phyloP scores from a whole-genome alignment of 176 grass and related monocot genomes.

The Juncus inflexus region DNA sequence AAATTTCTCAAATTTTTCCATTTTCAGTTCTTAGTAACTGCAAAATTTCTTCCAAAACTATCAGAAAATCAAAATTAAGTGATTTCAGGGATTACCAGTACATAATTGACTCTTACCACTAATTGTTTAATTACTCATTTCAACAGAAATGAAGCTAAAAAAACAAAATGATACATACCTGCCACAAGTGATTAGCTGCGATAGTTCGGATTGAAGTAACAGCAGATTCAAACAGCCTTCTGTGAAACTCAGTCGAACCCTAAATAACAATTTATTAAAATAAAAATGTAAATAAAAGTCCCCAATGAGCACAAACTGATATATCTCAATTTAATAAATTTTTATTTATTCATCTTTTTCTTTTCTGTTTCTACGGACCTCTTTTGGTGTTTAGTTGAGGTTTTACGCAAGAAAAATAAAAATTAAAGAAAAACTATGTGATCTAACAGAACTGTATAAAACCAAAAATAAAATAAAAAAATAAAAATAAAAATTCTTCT shows the following conservation, averaged over 20 bases:
- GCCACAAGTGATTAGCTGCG: slow-evolving; percentile 95
- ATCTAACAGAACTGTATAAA: slow-evolving; percentile 12
- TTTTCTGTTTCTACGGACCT: too few relatives aligned
- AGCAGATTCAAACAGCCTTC: slow-evolving; percentile 89
- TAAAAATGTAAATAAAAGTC: not conserved
- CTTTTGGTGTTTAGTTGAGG: too few relatives aligned
- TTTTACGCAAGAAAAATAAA: not conserved
- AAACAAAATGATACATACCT: slow-evolving; percentile 37
- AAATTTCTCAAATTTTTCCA: too few relatives aligned
- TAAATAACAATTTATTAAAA: slow-evolving; percentile 36
- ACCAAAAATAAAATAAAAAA: too few relatives aligned
- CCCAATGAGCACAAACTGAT: not conserved
- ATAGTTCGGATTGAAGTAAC: slow-evolving; percentile 84
- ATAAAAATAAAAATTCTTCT: slow-evolving; percentile 1
- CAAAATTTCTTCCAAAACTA: not conserved
- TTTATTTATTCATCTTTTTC: too few relatives aligned
- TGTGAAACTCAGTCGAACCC: slow-evolving; percentile 96
- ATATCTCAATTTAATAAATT: not conserved
- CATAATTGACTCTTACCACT: too few relatives aligned
- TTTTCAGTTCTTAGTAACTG: too few relatives aligned
- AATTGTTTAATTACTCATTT: too few relatives aligned
- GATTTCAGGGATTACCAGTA: not conserved
- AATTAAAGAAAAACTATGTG: too few relatives aligned
- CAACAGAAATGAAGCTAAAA: too few relatives aligned
- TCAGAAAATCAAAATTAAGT: not conserved